A percentile compares a stretch with the other conserved stretches of the same genome.
Conservation (phyloP, 306 rosid species). For the Albizia julibrissin region DNA sequence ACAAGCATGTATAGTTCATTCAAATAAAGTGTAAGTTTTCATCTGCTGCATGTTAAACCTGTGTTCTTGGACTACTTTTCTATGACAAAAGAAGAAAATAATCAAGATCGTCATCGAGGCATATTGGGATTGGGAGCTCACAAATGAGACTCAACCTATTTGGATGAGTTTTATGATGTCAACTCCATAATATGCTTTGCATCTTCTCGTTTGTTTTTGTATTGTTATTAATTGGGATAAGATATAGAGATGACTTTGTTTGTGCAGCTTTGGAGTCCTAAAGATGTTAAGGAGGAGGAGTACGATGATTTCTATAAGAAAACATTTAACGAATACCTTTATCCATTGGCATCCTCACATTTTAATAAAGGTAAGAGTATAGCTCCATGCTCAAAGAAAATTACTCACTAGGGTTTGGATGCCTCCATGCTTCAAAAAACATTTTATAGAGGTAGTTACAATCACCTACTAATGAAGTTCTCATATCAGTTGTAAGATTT, state of each 20-base stretch:
- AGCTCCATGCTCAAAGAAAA: no score
- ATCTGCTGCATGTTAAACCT: constrained; percentile 18
- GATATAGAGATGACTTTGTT: constrained; percentile 1
- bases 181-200: neutral
- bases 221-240: no score
- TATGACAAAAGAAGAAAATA: constrained; percentile 79
- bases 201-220: neutral
- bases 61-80: constrained; percentile 29
- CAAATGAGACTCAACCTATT: constrained; percentile 88
- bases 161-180: constrained; percentile 63
- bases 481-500: no score
- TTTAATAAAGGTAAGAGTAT: constrained; percentile 71
- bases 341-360: constrained; percentile 46
- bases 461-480: no score
- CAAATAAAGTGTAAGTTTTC: neutral
- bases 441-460: no score
- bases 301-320: constrained; percentile 92
- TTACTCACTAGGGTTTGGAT: no score
- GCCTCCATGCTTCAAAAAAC: no score
- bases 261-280: constrained; percentile 88
- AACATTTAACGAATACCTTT: constrained; percentile 82
- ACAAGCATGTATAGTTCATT: neutral
- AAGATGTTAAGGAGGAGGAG: constrained; percentile 83
- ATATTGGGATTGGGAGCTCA: constrained; percentile 98
- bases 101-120: constrained; percentile 86